phyloP scores from a whole-genome alignment of 192 early-diverging fungal species.

The Pilaira anomala region DNA sequence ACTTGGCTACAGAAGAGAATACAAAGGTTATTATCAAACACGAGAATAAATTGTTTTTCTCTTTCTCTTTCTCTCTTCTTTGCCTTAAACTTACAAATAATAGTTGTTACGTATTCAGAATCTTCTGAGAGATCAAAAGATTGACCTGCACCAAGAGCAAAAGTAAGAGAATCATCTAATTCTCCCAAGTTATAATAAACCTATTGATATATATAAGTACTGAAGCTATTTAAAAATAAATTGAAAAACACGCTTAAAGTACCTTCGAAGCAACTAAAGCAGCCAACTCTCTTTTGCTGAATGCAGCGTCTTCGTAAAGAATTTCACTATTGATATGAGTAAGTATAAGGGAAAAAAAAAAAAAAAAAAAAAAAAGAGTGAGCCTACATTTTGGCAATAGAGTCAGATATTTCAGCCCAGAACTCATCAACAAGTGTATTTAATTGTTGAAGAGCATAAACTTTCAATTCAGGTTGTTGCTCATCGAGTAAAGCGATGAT shows the following conservation, averaged over 20 bases:
- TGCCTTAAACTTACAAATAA: conserved; percentile 70
- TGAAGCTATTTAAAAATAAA: conserved; percentile 1
- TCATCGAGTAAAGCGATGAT: conserved; percentile 94
- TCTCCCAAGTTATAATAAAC: conserved; percentile 97
- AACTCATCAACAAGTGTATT: conserved; percentile 88
- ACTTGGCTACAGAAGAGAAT: conserved; percentile 62
- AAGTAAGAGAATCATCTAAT: conserved; percentile 90
- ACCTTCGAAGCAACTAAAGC: conserved; percentile 97
- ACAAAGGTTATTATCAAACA: background rate
- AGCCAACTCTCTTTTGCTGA: conserved; percentile 83
- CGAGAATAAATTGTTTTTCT: too few relatives aligned
- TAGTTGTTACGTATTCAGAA: conserved; percentile 91
- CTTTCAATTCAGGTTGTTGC: conserved; percentile 83
- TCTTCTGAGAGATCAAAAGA: conserved; percentile 80
- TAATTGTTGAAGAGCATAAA: conserved; percentile 91
- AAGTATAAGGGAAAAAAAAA: background rate
- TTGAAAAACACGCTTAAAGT: background rate
- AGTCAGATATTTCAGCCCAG: conserved; percentile 98
- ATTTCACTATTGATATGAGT: conserved; percentile 67
- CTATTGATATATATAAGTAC: conserved; percentile 36
- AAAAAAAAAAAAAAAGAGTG: background rate
- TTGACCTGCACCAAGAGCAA: conserved; percentile 92
- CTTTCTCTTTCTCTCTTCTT: too few relatives aligned
- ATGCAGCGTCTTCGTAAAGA: conserved; percentile 88
- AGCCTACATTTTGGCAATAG: conserved; percentile 81